Evolutionary conservation across 768 basidiomycete genomes (phyloP), one percentile per base, ranked within the genome.

Genomic region (Leccinum aurantiacum): DNA sequence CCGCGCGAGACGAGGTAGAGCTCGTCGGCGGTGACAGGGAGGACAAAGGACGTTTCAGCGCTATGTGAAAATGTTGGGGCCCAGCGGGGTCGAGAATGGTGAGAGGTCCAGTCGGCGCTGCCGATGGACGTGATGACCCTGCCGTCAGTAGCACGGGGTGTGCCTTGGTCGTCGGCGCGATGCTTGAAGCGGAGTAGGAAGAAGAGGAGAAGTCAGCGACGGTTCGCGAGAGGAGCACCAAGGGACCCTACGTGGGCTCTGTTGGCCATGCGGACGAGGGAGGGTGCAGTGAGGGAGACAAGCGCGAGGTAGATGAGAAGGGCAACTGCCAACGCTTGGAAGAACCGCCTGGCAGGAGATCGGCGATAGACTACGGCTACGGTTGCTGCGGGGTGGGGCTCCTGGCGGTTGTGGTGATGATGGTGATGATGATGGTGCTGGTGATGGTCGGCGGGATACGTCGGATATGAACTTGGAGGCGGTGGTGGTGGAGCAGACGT

Each of bases 1-100:
- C 78, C 78, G 6, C 71, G 71, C 27, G 76, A 65, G 53, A 79
- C 27, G 44, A 79, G 60, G 38, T 73, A 79, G 29, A 78, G 58
- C 3, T 65, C 64, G 0, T 75, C 68, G 1, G 76, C 62, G 1
- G 60, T 31, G 15, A 74, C 53, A 31, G 74, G 72, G 38, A 79
- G 68, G 0, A 66, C 48, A 22, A 79, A 73, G 1, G 63, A 60
- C 4, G 70, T 60, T 15, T 71, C 58, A 4, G 70, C 69, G 22
- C 68, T 31, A 3, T 48, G 22, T 6, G 63, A 10, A 14, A 56
- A 72, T 13, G 24, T 5, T 5, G 62, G 60, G 3, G 62, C 62
- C 72, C 71, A 72, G 17, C 14, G 25, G 0, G 71, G 68, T 3
- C 19, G 44, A 7, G 31, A 0, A 0, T 59, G 59, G 27, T 67